Conservation (phyloP, 2,329 filamentous ascomycete species). For the Cercospora sp. region DNA sequence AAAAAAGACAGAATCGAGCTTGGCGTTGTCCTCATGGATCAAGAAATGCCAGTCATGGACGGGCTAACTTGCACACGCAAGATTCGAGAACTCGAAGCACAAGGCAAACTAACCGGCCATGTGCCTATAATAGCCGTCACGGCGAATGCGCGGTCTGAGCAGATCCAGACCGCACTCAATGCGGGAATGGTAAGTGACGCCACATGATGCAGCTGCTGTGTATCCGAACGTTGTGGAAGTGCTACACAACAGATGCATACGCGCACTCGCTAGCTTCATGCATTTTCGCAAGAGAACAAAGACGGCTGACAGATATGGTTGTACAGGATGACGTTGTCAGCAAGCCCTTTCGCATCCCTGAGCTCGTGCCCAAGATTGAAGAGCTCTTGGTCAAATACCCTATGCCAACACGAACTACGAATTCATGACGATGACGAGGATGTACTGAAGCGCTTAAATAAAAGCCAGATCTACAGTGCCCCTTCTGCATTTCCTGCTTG, state of each 20-base stretch:
- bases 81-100: conserved; percentile 67
- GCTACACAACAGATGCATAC: not conserved
- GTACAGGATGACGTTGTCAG: conserved; percentile 52
- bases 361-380: conserved; percentile 54
- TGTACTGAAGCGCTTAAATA: not conserved
- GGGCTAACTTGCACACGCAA: conserved; percentile 70
- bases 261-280: not conserved
- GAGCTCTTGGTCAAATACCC: conserved; percentile 44
- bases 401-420: conserved; percentile 22
- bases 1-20: conserved; percentile 30
- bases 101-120: conserved; percentile 62
- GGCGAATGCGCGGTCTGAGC: conserved; percentile 73
- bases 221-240: not conserved
- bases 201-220: conserved; percentile 1
- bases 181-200: conserved; percentile 62
- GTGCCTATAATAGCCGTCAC: conserved; percentile 84
- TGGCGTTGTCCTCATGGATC: conserved; percentile 70
- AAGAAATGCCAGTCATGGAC: conserved; percentile 71
- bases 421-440: not conserved
- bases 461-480: not conserved
- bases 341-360: conserved; percentile 54
- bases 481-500: not conserved
- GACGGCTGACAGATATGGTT: conserved; percentile 25
- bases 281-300: not conserved
- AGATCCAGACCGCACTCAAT: conserved; percentile 68